phyloP scores from a whole-genome alignment of 306 rosid species.

The Psophocarpus tetragonolobus region DNA sequence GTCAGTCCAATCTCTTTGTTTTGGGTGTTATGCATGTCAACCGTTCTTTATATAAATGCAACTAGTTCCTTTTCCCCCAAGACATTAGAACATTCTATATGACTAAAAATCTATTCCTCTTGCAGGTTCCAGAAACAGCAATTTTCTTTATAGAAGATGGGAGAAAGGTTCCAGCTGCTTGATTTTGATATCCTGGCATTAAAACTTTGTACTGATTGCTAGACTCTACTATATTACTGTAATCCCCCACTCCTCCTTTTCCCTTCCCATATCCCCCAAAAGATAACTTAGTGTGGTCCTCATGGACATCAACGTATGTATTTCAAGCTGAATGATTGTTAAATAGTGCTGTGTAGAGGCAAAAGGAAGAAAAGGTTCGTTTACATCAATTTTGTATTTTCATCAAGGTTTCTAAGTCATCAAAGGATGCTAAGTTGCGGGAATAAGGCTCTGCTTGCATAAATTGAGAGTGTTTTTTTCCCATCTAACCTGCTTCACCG shows the following conservation, averaged over 20 bases:
- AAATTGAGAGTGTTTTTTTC: neutral
- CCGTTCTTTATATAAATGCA: constrained; percentile 6
- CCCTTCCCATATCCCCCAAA: neutral
- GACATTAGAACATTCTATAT: neutral
- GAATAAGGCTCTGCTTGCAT: neutral
- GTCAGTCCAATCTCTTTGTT: neutral
- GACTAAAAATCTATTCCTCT: neutral
- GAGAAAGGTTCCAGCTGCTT: constrained; percentile 96
- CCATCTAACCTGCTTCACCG: neutral
- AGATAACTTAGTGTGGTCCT: constrained; percentile 9
- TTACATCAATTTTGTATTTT: constrained; percentile 34
- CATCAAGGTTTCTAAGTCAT: neutral
- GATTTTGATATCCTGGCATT: constrained; percentile 42
- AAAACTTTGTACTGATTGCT: constrained; percentile 23
- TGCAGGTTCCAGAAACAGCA: constrained; percentile 88
- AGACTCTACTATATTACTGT: constrained; percentile 33
- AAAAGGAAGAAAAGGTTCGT: constrained; percentile 25
- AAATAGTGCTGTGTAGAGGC: constrained; percentile 27
- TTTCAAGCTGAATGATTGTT: neutral
- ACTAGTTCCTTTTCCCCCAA: neutral
- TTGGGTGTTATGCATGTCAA: neutral
- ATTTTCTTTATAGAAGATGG: constrained; percentile 99
- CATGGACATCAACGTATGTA: constrained; percentile 20
- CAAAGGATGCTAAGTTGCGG: neutral
- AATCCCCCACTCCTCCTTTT: neutral